A percentile compares a stretch with the other conserved stretches of the same genome.
phyloP scores from a whole-genome alignment of 306 rosid genomes.

The Cicer judaicum region DNA sequence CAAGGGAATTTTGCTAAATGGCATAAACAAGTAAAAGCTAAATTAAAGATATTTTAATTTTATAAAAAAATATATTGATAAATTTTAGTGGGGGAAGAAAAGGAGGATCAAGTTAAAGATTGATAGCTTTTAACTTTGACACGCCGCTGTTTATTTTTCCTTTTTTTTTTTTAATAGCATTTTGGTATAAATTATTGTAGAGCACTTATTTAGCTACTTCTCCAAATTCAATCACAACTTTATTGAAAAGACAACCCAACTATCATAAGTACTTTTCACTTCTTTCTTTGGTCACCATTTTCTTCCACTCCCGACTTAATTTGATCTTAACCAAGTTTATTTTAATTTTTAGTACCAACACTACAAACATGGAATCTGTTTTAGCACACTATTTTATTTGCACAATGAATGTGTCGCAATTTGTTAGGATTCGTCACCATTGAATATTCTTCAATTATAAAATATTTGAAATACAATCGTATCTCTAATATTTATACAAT shows the following conservation, averaged over 20 bases:
- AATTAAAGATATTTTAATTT: slow-evolving; percentile 5
- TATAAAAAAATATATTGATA: not conserved
- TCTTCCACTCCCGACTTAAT: slow-evolving; percentile 4
- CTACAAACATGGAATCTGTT: slow-evolving; percentile 13
- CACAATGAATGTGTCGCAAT: slow-evolving; percentile 10
- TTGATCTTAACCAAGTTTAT: not conserved
- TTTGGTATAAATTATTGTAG: slow-evolving; percentile 18
- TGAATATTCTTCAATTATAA: slow-evolving; percentile 29
- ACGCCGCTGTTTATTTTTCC: not conserved
- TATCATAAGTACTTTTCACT: slow-evolving; percentile 40
- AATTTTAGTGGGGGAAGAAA: slow-evolving; percentile 14
- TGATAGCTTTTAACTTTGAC: not conserved
- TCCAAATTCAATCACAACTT: slow-evolving; percentile 5
- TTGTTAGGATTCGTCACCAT: slow-evolving; percentile 36
- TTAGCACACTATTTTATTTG: slow-evolving; percentile 8
- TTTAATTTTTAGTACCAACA: slow-evolving; percentile 15
- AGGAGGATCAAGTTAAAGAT: slow-evolving; percentile 13
- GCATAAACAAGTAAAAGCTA: not conserved
- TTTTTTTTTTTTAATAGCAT: not conserved
- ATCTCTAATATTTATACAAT: not conserved
- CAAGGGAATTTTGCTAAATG: not conserved
- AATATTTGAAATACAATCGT: slow-evolving; percentile 11
- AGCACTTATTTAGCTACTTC: slow-evolving; percentile 50
- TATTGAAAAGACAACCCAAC: slow-evolving; percentile 43
- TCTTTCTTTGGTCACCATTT: slow-evolving; percentile 35